Evolutionary conservation across 495 filamentous ascomycete genomes (phyloP).

Genomic region (Rhypophila decipiens): DNA sequence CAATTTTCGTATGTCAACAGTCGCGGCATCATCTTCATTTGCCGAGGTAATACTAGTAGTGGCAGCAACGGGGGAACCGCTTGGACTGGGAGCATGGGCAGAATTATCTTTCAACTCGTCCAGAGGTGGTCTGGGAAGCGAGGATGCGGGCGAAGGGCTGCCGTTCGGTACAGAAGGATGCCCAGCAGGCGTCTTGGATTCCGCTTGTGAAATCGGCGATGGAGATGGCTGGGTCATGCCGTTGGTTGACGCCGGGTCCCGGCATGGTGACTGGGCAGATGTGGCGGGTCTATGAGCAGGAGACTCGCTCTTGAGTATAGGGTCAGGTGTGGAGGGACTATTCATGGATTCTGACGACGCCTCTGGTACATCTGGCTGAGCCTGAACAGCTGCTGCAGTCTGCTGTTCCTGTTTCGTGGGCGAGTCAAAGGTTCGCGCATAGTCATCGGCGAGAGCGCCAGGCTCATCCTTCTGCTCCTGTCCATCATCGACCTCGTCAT

Average conservation of each 20-base stretch:
- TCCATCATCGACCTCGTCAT: conserved; percentile 24
- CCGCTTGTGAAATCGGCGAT: conserved; percentile 4
- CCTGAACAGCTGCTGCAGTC: conserved; percentile 25
- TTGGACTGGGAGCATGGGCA: conserved; percentile 8
- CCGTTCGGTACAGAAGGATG: conserved; percentile 12
- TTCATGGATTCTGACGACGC: conserved; percentile 30
- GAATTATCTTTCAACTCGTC: conserved; percentile 8
- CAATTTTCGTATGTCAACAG: conserved; percentile 42
- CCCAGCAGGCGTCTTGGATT: conserved; percentile 7
- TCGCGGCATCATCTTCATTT: conserved; percentile 30
- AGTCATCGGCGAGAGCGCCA: conserved; percentile 36
- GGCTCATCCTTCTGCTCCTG: conserved; percentile 16
- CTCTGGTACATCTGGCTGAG: conserved; percentile 37
- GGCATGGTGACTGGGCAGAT: conserved; percentile 16
- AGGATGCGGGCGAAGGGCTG: conserved; percentile 10
- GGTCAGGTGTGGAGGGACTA: conserved; percentile 23
- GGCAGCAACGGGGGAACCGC: conserved; percentile 18
- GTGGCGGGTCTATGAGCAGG: conserved; percentile 16
- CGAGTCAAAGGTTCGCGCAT: conserved; percentile 43
- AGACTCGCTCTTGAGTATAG: conserved; percentile 22
- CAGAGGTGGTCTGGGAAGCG: conserved; percentile 2
- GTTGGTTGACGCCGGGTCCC: conserved; percentile 10
- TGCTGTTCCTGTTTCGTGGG: conserved; percentile 24
- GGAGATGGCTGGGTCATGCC: conserved; percentile 8
- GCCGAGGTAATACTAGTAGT: conserved; percentile 17